Percentiles rank a stretch among this genome's conserved stretches.
phyloP scores from a whole-genome alignment of 768 basidiomycete genomes.

The Hypholoma sublateritium region DNA sequence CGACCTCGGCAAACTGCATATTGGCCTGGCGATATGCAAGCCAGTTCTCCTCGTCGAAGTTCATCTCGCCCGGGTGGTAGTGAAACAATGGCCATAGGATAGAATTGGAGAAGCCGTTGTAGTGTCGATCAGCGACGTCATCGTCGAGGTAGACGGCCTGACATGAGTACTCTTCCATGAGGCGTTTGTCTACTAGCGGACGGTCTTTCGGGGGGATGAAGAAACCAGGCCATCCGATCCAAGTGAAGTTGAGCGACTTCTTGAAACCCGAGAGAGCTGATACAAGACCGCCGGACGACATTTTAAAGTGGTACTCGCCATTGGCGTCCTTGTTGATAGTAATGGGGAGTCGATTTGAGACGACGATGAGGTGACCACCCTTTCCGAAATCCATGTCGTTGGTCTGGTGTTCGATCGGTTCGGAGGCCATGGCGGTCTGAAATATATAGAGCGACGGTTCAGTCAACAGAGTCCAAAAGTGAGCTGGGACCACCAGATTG shows the following conservation, averaged over 20 bases:
- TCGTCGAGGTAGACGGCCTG: conserved; percentile 98
- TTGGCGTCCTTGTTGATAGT: conserved; percentile 92
- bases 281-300: conserved; percentile 98
- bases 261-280: conserved; percentile 97
- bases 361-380: conserved; percentile 83
- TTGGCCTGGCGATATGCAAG: conserved; percentile 97
- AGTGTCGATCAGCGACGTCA: conserved; percentile 97
- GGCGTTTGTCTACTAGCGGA: conserved; percentile 84
- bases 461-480: conserved; percentile 26
- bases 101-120: conserved; percentile 98
- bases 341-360: conserved; percentile 93
- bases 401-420: conserved; percentile 24
- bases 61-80: conserved; percentile 99
- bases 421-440: conserved; percentile 24
- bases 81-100: conserved; percentile 99
- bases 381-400: conserved; percentile 46
- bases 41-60: conserved; percentile 99
- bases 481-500: conserved; percentile 28
- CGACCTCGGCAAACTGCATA: conserved; percentile 88
- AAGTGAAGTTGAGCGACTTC: conserved; percentile 96
- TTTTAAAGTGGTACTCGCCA: conserved; percentile 97
- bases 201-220: conserved; percentile 93
- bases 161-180: conserved; percentile 94
- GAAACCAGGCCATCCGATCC: conserved; percentile 96
- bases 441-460: conserved; percentile 24